These are phyloP conservation scores for Fusarium nygamai DNA, from an alignment of 2,329 filamentous ascomycete genomes.

Conservation along the genomic window DNA sequence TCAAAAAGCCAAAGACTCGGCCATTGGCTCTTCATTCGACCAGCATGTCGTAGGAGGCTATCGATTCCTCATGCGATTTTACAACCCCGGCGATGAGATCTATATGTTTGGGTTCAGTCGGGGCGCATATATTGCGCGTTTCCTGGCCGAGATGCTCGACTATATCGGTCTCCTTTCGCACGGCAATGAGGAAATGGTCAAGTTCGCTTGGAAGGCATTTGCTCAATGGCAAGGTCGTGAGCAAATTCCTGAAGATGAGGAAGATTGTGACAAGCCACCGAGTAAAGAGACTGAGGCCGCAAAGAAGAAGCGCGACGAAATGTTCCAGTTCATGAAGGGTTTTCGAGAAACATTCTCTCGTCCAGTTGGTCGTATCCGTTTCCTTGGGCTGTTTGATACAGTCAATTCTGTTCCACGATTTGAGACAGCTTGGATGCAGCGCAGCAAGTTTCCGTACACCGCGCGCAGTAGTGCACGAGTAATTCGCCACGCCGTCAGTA, in stretches of 20 bases:
- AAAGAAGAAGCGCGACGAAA: constrained; percentile 57
- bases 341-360: constrained; percentile 85
- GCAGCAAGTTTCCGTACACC: constrained; percentile 79
- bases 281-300: constrained; percentile 53
- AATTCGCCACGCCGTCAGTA: constrained; percentile 75
- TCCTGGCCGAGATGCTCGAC: constrained; percentile 85
- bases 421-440: constrained; percentile 80
- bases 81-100: constrained; percentile 70
- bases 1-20: constrained; percentile 79
- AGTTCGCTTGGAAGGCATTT: constrained; percentile 86
- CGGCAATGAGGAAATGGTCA: constrained; percentile 86
- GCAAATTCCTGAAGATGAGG: constrained; percentile 55
- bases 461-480: constrained; percentile 66
- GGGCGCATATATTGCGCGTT: constrained; percentile 78
- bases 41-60: constrained; percentile 87
- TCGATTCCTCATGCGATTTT: constrained; percentile 80
- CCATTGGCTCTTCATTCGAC: constrained; percentile 82
- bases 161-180: constrained; percentile 81
- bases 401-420: constrained; percentile 84
- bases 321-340: constrained; percentile 79
- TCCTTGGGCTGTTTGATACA: constrained; percentile 83
- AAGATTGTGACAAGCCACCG: constrained; percentile 13
- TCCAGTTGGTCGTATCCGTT: constrained; percentile 77
- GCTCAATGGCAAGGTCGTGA: constrained; percentile 74
- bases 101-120: constrained; percentile 81